Evolutionary conservation across 495 filamentous ascomycete species (phyloP), one percentile per base, ranked within the genome.

Genomic region (Talaromyces nanjingensis): DNA sequence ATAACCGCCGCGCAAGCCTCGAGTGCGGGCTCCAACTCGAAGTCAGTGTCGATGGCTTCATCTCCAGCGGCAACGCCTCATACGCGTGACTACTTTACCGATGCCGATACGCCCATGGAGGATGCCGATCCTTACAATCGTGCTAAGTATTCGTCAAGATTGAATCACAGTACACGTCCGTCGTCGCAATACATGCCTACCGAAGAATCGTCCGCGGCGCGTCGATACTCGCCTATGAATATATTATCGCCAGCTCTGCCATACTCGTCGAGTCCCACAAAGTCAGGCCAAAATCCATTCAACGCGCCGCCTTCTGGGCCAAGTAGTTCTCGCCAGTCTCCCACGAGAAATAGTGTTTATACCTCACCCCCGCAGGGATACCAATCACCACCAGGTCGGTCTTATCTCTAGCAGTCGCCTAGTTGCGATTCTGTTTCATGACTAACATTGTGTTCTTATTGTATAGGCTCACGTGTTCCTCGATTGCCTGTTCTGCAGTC

Each of bases 151-250:
- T 84, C 81, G 29, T 73, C 91, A 55, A 83, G 89, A 77, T 83
- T 88, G 52, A 85, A 83, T 63, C 86, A 88, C 68, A 80, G 87
- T 58, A 86, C 84, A 71, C 77, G 85, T 34, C 75, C 83, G 6
- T 88, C 86, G 18, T 82, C 84, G 59, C 86, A 87, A 68, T 87
- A 84, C 64, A 80, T 91, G 20, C 75, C 84, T 22, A 85, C 86
- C 63, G 91, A 93, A 65, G 89, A 90, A 63, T 91, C 90, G 25
- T 82, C 89, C 39, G 90, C 92, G 53, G 91, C 92, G 56, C 90
- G 93, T 70, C 85, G 93, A 70, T 97, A 98, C 74, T 96, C 93
- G 12, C 94, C 93, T 59, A 96, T 96, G 92, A 93, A 96, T 69
- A 85, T 86, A 6, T 76, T 93, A 34, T 84, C 86, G 54, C 84